Conservation (phyloP, 352 stramenopile genomes). For the Phytophthora vignae region DNA sequence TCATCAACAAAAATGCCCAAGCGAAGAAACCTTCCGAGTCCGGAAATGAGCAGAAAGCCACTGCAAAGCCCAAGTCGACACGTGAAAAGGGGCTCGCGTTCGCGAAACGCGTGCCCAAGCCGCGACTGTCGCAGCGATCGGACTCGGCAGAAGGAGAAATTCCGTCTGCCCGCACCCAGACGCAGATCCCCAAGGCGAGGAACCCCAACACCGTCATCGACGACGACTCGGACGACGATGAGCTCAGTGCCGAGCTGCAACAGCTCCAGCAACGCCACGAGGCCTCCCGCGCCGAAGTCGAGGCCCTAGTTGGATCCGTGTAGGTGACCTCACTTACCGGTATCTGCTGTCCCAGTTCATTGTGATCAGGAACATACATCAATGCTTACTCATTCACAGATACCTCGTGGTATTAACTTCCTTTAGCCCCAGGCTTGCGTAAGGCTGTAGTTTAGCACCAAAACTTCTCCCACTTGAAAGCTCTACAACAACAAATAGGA, state of each 20-base stretch:
- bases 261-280: conserved; percentile 79
- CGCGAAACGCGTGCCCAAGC: conserved; percentile 84
- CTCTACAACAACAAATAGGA: conserved; percentile 44
- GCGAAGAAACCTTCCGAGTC: conserved; percentile 42
- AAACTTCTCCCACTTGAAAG: conserved; percentile 80
- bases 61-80: conserved; percentile 60
- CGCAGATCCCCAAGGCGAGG: conserved; percentile 15
- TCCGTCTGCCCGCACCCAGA: conserved; percentile 4
- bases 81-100: conserved; percentile 81
- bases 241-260: conserved; percentile 68
- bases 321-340: not conserved
- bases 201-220: conserved; percentile 60
- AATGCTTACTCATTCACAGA: not conserved
- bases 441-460: conserved; percentile 90
- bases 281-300: conserved; percentile 73
- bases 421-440: conserved; percentile 83
- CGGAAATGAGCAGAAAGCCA: conserved; percentile 26
- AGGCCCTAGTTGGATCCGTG: conserved; percentile 64
- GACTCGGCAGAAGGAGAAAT: conserved; percentile 32
- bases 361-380: no score
- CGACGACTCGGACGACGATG: conserved; percentile 67
- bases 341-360: no score
- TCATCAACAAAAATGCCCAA: conserved; percentile 71
- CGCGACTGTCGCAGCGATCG: conserved; percentile 42
- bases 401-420: not conserved